Evolutionary conservation across 768 basidiomycete species (phyloP).

Genomic region (Phaeotremella skinneri): DNA sequence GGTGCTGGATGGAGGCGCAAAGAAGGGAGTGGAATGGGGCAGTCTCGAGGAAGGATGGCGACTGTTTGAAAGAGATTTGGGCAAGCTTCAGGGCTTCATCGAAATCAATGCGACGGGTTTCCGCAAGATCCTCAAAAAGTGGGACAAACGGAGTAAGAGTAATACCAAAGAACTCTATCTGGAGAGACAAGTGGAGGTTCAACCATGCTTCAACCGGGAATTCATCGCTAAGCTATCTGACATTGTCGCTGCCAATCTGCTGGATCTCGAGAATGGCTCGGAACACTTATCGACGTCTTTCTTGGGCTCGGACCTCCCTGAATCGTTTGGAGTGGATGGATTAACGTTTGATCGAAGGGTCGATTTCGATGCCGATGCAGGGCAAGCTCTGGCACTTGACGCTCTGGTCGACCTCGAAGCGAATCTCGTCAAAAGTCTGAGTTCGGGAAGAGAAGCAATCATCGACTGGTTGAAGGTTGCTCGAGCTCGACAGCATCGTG

Average conservation of each 20-base stretch:
- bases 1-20: slow-evolving; percentile 30
- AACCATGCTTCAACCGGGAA: slow-evolving; percentile 96
- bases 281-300: slow-evolving; percentile 51
- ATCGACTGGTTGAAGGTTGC: slow-evolving; percentile 62
- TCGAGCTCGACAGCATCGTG: slow-evolving; percentile 28
- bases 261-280: slow-evolving; percentile 73
- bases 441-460: slow-evolving; percentile 59
- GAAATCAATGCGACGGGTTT: slow-evolving; percentile 97
- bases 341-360: slow-evolving; percentile 43
- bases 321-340: slow-evolving; percentile 40
- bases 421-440: slow-evolving; percentile 75
- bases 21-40: slow-evolving; percentile 79
- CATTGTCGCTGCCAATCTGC: slow-evolving; percentile 68
- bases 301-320: slow-evolving; percentile 45
- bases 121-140: slow-evolving; percentile 96
- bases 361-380: slow-evolving; percentile 48
- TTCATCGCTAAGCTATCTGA: slow-evolving; percentile 94
- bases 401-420: slow-evolving; percentile 85
- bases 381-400: slow-evolving; percentile 55
- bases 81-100: slow-evolving; percentile 95
- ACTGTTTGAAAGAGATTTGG: slow-evolving; percentile 86
- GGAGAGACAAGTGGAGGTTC: slow-evolving; percentile 94
- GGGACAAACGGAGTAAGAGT: slow-evolving; percentile 92
- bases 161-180: slow-evolving; percentile 96
- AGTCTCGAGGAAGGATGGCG: slow-evolving; percentile 96